These are phyloP conservation scores for Tirmania nivea DNA, from an alignment of 495 filamentous ascomycete species.

Conservation along the genomic window DNA sequence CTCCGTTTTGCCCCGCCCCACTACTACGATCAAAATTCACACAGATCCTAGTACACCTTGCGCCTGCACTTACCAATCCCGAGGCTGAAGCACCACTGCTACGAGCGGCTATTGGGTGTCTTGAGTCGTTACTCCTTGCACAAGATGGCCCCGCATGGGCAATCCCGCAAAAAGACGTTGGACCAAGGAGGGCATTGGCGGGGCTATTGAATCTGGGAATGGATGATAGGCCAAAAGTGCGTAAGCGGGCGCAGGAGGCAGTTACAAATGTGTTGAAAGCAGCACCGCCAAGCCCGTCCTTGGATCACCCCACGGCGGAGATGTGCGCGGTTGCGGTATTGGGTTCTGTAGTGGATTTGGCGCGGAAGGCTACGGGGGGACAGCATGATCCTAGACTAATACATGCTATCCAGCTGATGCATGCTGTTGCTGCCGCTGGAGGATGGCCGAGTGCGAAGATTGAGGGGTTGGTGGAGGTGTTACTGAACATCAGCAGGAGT, in stretches of 20 bases:
- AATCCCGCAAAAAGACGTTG: constrained; percentile 55
- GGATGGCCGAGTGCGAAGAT: constrained; percentile 97
- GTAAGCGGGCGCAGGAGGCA: constrained; percentile 84
- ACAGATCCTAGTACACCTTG: constrained; percentile 70
- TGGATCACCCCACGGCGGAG: constrained; percentile 83
- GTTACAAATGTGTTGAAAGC: constrained; percentile 58
- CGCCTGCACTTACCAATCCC: constrained; percentile 51
- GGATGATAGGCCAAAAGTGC: constrained; percentile 81
- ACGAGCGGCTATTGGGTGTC: constrained; percentile 70
- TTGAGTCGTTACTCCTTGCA: constrained; percentile 68
- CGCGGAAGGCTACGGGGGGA: constrained; percentile 36
- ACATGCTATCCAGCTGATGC: constrained; percentile 75
- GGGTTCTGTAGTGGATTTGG: constrained; percentile 47
- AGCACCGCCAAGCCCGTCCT: constrained; percentile 66
- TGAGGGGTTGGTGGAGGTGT: constrained; percentile 65
- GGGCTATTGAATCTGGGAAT: constrained; percentile 66
- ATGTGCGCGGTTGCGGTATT: constrained; percentile 87
- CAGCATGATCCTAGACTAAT: constrained; percentile 68
- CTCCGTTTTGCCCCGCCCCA: constrained; percentile 57
- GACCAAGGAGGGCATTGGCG: constrained; percentile 70
- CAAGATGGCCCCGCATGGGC: constrained; percentile 81
- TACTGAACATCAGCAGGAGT: constrained; percentile 67
- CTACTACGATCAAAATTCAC: constrained; percentile 82
- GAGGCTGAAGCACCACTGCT: constrained; percentile 79
- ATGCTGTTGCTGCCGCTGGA: constrained; percentile 68